Base-by-base conservation (phyloP, 768 basidiomycete species). In the Ephemerocybe angulata region DNA sequence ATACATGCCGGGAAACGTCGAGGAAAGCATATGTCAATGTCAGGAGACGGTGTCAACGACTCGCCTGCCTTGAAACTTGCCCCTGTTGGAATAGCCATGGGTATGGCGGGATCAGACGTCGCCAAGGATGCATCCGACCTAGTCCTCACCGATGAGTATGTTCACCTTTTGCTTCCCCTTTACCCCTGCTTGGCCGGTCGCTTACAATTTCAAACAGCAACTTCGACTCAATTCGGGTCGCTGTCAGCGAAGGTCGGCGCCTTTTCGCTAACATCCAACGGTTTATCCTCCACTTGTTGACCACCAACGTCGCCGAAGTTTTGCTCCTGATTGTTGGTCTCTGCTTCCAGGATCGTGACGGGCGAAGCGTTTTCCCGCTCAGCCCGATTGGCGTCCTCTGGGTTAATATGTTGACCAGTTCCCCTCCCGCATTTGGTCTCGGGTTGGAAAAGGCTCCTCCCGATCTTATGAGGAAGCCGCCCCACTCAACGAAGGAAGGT, bases 81-180 rank as follows among this genome's bases (percentile, higher is more conserved):
- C 27, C 85, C 86, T 58, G 74, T 87, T 22, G 86, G 86, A 28
- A 87, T 87, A 61, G 85, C 85, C 1, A 88, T 88, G 85, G 86
- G 86, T 60, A 82, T 86, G 31, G 86, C 85, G 24, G 86, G 85
- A 30, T 86, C 85, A 3, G 86, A 87, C 58, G 85, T 87, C 11
- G 86, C 85, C 1, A 87, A 88, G 62, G 85, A 87, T 66, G 85
- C 86, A 2, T 85, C 86, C 1, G 83, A 88, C 65, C 86, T 88
- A 84, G 85, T 88, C 61, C 71, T 87, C 13, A 75, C 86, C 4
- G 84, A 83, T 83, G 57, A 50, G 63, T 47, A 56, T 50, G 68
- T 62, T 8, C 11, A n/a, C n/a, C n/a, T n/a, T n/a, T n/a, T 68
- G 61, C 43, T 61, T 74, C 11, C 50, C 35, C 22, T n/a, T 5